These are phyloP conservation scores for Parastagonospora nodorum DNA, from an alignment of 2,329 filamentous ascomycete species.

Conservation along the genomic window DNA sequence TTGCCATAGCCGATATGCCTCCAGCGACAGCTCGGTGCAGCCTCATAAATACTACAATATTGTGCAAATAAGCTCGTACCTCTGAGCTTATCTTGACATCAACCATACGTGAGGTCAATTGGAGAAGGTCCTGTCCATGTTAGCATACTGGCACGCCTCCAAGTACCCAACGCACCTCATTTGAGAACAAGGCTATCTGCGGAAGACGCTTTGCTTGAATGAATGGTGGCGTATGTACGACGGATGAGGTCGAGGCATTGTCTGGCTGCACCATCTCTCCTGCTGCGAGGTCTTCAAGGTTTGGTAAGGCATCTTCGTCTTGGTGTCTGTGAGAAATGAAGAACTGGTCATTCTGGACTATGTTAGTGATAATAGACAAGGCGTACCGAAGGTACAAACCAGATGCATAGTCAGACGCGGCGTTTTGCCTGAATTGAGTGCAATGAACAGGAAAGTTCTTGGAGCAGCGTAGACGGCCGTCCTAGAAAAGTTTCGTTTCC, in stretches of 20 bases:
- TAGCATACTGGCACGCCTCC: not conserved
- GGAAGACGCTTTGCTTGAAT: conserved; percentile 15
- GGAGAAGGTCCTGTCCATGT: conserved; percentile 56
- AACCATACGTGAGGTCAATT: conserved; percentile 63
- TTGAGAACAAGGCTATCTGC: conserved; percentile 46
- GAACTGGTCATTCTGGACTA: conserved; percentile 79
- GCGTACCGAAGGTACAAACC: conserved; percentile 28
- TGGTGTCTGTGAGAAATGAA: conserved; percentile 88
- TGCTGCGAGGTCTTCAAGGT: conserved; percentile 65
- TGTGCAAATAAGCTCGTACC: conserved; percentile 81
- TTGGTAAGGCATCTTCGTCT: conserved; percentile 71
- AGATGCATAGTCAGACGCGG: conserved; percentile 50
- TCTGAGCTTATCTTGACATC: conserved; percentile 73
- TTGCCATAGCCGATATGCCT: conserved; percentile 78
- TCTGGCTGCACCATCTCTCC: conserved; percentile 30
- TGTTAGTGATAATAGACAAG: conserved; percentile 46
- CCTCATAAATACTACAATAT: conserved; percentile 84
- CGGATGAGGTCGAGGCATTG: conserved; percentile 42
- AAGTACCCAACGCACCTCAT: conserved; percentile 46
- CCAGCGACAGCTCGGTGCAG: conserved; percentile 83
- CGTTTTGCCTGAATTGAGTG: conserved; percentile 61
- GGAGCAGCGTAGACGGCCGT: conserved; percentile 76
- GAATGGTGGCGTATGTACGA: conserved; percentile 39
- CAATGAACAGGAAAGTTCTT: conserved; percentile 78
- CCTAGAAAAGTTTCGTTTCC: conserved; percentile 75